A percentile compares a stretch with the other conserved stretches of the same genome.
These are phyloP conservation scores for Fennellomyces sp. DNA, from an alignment of 371 early-diverging fungal species.

Conservation along the genomic window DNA sequence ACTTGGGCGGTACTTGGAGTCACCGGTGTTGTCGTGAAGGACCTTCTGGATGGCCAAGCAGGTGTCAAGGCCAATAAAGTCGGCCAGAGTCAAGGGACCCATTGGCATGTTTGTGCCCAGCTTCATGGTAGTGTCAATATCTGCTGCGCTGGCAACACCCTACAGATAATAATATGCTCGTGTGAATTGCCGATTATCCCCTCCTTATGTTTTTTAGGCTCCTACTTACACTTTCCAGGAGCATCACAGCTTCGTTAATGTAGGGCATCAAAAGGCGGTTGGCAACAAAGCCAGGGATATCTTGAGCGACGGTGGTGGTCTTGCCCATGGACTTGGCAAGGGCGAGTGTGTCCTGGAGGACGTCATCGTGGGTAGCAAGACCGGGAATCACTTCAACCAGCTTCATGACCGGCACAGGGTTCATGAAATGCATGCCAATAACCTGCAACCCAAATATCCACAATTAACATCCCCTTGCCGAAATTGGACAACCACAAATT, in stretches of 20 bases:
- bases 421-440: constrained; percentile 95
- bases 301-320: constrained; percentile 83
- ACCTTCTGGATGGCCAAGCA: constrained; percentile 97
- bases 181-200: not conserved
- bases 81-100: constrained; percentile 97
- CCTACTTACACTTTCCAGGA: constrained; percentile 78
- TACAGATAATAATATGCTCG: constrained; percentile 24
- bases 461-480: not conserved
- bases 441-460: constrained; percentile 42
- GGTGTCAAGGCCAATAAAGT: constrained; percentile 98
- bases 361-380: constrained; percentile 75
- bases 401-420: constrained; percentile 98
- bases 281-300: constrained; percentile 97
- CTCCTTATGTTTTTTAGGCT: not conserved
- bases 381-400: constrained; percentile 97
- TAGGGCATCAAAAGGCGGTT: constrained; percentile 98
- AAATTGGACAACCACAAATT: too few relatives aligned
- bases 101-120: constrained; percentile 96
- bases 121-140: constrained; percentile 98
- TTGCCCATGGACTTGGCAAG: constrained; percentile 92
- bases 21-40: constrained; percentile 92
- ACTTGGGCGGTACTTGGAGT: constrained; percentile 94
- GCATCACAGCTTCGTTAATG: constrained; percentile 95
- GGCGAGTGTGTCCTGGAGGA: constrained; percentile 72
- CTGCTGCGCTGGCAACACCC: constrained; percentile 91